Conservation (phyloP, 495 filamentous ascomycete genomes). For the Talaromyces borbonicus region DNA sequence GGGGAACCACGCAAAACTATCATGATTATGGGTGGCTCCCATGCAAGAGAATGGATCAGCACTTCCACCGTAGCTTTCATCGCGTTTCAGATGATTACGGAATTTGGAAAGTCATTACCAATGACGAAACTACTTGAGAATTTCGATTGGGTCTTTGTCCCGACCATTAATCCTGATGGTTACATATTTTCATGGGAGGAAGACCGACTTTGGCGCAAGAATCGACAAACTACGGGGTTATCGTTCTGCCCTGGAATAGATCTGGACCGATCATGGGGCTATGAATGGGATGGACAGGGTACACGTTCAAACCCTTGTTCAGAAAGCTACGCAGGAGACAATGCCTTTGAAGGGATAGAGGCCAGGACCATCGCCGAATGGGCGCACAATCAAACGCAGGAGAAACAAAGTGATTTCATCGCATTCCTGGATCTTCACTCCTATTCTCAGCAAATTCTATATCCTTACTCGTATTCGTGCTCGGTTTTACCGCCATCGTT, state of each 20-base stretch:
- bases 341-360: slow-evolving; percentile 78
- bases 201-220: slow-evolving; percentile 94
- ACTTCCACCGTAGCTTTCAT: slow-evolving; percentile 86
- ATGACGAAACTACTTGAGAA: slow-evolving; percentile 68
- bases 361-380: slow-evolving; percentile 67
- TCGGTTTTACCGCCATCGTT: slow-evolving; percentile 64
- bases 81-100: slow-evolving; percentile 79
- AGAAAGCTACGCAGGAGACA: slow-evolving; percentile 78
- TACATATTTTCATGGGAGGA: slow-evolving; percentile 89
- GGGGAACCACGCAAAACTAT: slow-evolving; percentile 58
- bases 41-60: slow-evolving; percentile 94
- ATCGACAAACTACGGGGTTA: slow-evolving; percentile 73
- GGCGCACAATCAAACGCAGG: slow-evolving; percentile 71
- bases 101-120: slow-evolving; percentile 54
- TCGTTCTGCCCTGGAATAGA: slow-evolving; percentile 82
- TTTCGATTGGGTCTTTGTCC: slow-evolving; percentile 84
- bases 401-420: slow-evolving; percentile 60
- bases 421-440: slow-evolving; percentile 88
- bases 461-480: slow-evolving; percentile 86
- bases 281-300: slow-evolving; percentile 66
- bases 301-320: slow-evolving; percentile 76
- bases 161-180: slow-evolving; percentile 86
- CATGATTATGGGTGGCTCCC: slow-evolving; percentile 72
- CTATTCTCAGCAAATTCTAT: slow-evolving; percentile 91
- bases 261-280: slow-evolving; percentile 77